phyloP scores from a whole-genome alignment of 257 asterid genomes.

The Solanum peruvianum region DNA sequence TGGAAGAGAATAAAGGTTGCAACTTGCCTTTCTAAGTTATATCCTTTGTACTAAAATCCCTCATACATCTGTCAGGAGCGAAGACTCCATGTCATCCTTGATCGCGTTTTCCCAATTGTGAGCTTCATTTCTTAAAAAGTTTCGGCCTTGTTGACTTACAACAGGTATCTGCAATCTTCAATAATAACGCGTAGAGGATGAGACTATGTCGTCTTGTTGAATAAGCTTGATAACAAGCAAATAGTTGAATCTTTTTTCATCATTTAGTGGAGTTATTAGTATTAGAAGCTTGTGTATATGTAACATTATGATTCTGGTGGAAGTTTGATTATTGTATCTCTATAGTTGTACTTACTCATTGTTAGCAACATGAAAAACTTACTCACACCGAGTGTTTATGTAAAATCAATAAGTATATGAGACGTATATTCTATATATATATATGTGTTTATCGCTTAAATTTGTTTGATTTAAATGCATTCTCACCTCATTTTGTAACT shows the following conservation, averaged over 20 bases:
- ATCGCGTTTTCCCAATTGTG: neutral
- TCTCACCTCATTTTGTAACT: neutral
- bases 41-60: neutral
- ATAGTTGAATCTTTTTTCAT: neutral
- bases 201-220: neutral
- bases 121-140: neutral
- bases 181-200: neutral
- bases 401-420: neutral
- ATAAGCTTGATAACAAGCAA: neutral
- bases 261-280: neutral
- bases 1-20: neutral
- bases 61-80: neutral
- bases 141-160: neutral
- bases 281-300: neutral
- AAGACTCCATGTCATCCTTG: neutral
- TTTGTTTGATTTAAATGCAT: neutral
- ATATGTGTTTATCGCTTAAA: neutral
- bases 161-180: neutral
- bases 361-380: neutral
- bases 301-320: neutral
- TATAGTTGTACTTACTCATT: neutral
- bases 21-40: neutral
- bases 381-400: neutral
- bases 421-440: neutral
- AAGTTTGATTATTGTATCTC: neutral